Evolutionary conservation across 257 asterid species (phyloP).

Genomic region (Agastache rugosa): DNA sequence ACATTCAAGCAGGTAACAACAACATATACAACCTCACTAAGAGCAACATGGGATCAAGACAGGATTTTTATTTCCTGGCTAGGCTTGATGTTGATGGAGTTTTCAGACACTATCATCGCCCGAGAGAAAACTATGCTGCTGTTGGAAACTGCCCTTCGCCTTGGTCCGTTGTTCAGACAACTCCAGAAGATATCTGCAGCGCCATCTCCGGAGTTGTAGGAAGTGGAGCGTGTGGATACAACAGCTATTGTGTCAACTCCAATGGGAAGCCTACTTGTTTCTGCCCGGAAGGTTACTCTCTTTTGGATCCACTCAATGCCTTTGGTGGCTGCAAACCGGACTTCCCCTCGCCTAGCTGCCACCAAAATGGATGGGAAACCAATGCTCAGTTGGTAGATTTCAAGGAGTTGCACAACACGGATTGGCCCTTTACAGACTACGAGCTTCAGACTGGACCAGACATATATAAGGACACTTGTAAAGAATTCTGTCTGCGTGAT

Average conservation of each 20-base stretch:
- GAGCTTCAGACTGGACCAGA: conserved; percentile 28
- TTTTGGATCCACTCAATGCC: conserved; percentile 35
- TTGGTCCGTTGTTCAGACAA: conserved; percentile 38
- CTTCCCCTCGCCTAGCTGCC: conserved; percentile 37
- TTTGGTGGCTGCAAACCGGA: conserved; percentile 46
- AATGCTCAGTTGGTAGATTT: not conserved
- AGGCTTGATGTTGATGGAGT: conserved; percentile 52
- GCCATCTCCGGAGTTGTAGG: conserved; percentile 25
- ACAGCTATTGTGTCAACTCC: conserved; percentile 44
- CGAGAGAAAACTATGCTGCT: conserved; percentile 34
- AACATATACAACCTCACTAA: not conserved
- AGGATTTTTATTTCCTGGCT: conserved; percentile 38
- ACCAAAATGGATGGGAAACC: conserved; percentile 26
- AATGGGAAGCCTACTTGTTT: conserved; percentile 40
- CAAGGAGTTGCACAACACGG: conserved; percentile 32
- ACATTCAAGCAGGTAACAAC: not conserved
- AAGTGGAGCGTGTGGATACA: conserved; percentile 62
- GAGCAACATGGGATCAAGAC: not conserved
- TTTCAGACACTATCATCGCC: conserved; percentile 43
- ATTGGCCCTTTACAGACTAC: conserved; percentile 53
- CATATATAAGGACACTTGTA: conserved; percentile 25
- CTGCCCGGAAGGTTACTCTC: conserved; percentile 46
- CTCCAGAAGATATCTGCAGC: conserved; percentile 41
- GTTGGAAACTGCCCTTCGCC: conserved; percentile 34
- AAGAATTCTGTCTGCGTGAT: conserved; percentile 39